phyloP scores from a whole-genome alignment of 2,329 filamentous ascomycete species.

The Colletotrichum sp. region DNA sequence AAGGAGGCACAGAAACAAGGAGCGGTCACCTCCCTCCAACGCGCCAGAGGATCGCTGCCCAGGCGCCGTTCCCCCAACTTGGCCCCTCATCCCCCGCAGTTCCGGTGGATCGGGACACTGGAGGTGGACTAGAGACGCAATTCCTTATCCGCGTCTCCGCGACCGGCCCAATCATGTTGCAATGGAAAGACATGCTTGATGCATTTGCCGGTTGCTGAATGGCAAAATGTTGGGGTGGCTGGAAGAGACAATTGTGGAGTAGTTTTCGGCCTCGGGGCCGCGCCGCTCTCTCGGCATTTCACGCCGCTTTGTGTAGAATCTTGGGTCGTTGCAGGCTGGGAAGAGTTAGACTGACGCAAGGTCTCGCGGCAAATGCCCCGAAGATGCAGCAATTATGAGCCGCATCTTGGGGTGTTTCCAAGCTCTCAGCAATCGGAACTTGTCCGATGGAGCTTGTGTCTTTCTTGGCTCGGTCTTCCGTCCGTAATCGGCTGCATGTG shows the following conservation, averaged over 20 bases:
- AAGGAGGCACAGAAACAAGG: neutral
- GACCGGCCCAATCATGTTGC: neutral
- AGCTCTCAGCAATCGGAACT: neutral
- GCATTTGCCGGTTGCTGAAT: neutral
- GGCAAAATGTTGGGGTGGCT: neutral
- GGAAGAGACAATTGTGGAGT: neutral
- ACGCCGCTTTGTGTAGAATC: neutral
- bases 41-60: neutral
- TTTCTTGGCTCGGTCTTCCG: neutral
- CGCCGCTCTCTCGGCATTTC: neutral
- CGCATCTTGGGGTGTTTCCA: neutral
- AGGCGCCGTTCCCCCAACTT: neutral
- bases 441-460: neutral
- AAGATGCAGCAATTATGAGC: neutral
- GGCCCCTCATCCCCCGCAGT: neutral
- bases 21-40: neutral
- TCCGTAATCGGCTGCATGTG: neutral
- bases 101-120: neutral
- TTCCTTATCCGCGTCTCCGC: neutral
- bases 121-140: neutral
- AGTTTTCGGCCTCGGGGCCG: conserved; percentile 6
- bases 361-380: neutral
- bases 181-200: neutral
- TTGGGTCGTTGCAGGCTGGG: neutral
- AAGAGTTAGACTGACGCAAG: neutral